Evolutionary conservation across 306 rosid genomes (phyloP).

Genomic region (Senna siamea): DNA sequence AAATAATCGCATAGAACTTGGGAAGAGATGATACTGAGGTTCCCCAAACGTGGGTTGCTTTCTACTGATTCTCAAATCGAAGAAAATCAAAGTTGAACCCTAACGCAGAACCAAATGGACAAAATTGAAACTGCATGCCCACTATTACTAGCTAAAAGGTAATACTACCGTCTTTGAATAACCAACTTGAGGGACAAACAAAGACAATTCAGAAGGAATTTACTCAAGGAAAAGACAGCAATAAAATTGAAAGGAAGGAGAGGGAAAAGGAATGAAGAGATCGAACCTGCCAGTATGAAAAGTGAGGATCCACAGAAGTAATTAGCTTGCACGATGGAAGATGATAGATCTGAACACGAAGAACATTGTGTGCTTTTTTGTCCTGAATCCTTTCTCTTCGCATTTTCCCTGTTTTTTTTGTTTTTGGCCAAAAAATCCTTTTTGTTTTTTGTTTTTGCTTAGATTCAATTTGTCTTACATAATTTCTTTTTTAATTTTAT

Average conservation of each 20-base stretch:
- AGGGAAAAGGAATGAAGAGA: neutral
- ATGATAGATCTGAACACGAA: no score
- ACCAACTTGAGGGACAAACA: neutral
- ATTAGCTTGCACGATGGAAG: constrained; percentile 22
- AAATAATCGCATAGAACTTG: no score
- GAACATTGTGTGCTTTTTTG: no score
- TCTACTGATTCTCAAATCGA: constrained; percentile 23
- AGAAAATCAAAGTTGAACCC: constrained; percentile 28
- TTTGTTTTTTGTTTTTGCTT: no score
- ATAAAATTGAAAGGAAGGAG: neutral
- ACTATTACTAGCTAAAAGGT: neutral
- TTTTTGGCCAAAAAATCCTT: no score
- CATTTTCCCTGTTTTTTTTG: no score
- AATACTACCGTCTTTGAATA: constrained; percentile 9
- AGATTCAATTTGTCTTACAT: no score
- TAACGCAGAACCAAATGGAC: constrained; percentile 11
- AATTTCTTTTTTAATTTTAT: no score
- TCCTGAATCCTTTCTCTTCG: no score
- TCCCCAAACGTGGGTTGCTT: constrained; percentile 1
- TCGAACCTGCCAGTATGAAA: constrained; percentile 18
- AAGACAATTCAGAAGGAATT: constrained; percentile 21
- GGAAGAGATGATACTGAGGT: no score
- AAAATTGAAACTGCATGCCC: constrained; percentile 6
- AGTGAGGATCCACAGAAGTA: neutral
- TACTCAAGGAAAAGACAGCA: constrained; percentile 14